These are phyloP conservation scores for Termitomyces sp. DNA, from an alignment of 768 basidiomycete genomes.

Conservation along the genomic window DNA sequence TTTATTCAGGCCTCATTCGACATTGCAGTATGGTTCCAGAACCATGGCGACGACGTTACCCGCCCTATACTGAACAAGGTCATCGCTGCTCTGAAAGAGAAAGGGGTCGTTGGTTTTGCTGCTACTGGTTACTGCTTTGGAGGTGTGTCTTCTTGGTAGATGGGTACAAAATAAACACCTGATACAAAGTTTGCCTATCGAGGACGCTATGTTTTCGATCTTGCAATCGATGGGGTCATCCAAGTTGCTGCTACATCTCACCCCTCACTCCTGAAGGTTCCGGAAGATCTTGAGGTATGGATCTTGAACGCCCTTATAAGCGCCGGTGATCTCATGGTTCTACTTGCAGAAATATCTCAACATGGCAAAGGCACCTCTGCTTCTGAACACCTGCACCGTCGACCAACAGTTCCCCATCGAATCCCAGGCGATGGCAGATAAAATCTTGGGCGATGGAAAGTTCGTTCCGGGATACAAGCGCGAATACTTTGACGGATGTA, in stretches of 20 bases:
- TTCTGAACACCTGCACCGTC: constrained; percentile 62
- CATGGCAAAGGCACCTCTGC: constrained; percentile 48
- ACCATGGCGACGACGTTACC: constrained; percentile 35
- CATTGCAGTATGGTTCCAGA: constrained; percentile 36
- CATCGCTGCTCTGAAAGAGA: constrained; percentile 49
- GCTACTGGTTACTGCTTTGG: constrained; percentile 72
- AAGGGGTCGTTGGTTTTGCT: constrained; percentile 55
- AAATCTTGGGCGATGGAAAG: constrained; percentile 42
- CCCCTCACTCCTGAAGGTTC: constrained; percentile 57
- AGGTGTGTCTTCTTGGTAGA: constrained; percentile 31
- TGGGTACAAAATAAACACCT: neutral
- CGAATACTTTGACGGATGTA: constrained; percentile 27
- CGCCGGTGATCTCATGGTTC: neutral
- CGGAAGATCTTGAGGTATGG: constrained; percentile 58
- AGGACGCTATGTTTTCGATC: constrained; percentile 59
- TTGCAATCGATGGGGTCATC: constrained; percentile 53
- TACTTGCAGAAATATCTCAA: constrained; percentile 40
- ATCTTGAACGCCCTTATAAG: neutral
- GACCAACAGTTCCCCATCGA: constrained; percentile 50
- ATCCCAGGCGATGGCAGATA: constrained; percentile 40
- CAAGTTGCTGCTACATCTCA: constrained; percentile 49
- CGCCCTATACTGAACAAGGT: constrained; percentile 54
- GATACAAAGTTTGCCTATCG: neutral
- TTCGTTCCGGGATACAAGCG: constrained; percentile 48
- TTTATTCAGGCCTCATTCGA: constrained; percentile 30